Conservation (phyloP, 345 rosid genomes). For the sweet orange (Citrus sinensis) region DVS_A1.0 CM039167.1:6291501-6292000, state of each 20-base stretch:
- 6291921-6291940: conserved; percentile 1
- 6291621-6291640: conserved; percentile 6
- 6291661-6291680: conserved; percentile 9
- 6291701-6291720: conserved; percentile 9
- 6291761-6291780: neutral
- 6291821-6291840: neutral
- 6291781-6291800: neutral
- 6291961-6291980: conserved; percentile 21
- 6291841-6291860: neutral
- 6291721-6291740: neutral
- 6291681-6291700: conserved; percentile 6
- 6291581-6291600: neutral
- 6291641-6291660: neutral
- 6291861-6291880: conserved; percentile 2
- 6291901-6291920: conserved; percentile 1
- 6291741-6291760: neutral
- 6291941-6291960: conserved; percentile 6
- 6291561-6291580: neutral
- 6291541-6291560: conserved; percentile 5
- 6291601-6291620: conserved; percentile 2
- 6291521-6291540: conserved; percentile 9
- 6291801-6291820: neutral
- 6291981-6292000: conserved; percentile 15
- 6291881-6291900: conserved; percentile 3
- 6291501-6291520: conserved; percentile 8